Evolutionary conservation across 1,284 basidiomycete genomes (phyloP).

Genomic region (Kalmanozyma brasiliensis): DNA sequence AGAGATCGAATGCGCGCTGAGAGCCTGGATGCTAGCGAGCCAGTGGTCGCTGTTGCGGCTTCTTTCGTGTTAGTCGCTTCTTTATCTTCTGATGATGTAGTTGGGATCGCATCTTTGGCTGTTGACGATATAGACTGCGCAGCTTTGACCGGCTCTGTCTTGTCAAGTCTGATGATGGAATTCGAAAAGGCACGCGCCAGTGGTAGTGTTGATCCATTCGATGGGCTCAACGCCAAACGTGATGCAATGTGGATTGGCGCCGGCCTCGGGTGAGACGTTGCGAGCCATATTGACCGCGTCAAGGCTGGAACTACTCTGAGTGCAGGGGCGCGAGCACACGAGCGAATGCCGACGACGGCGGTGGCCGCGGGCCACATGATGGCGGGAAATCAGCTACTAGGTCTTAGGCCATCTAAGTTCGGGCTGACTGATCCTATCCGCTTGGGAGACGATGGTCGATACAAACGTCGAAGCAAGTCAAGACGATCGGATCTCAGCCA

Average conservation of each 20-base stretch:
- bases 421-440: too few species aligned
- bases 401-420: too few species aligned
- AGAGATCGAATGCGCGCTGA: constrained; percentile 16
- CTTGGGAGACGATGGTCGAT: too few species aligned
- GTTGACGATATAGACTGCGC: constrained; percentile 1
- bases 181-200: constrained; percentile 13
- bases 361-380: constrained; percentile 37
- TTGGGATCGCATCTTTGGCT: neutral
- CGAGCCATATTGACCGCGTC: constrained; percentile 17
- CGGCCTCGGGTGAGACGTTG: constrained; percentile 5
- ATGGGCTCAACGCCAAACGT: neutral
- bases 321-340: constrained; percentile 16
- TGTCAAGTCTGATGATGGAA: constrained; percentile 6
- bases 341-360: constrained; percentile 34
- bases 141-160: constrained; percentile 10
- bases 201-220: neutral
- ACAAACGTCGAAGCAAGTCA: too few species aligned
- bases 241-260: neutral
- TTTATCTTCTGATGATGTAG: constrained; percentile 1
- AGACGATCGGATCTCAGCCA: too few species aligned
- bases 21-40: constrained; percentile 23
- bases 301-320: constrained; percentile 10
- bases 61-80: neutral
- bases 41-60: neutral
- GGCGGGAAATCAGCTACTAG: neutral